Base-by-base conservation (phyloP, 345 rosid species). In the Pistacia atlantica region DNA sequence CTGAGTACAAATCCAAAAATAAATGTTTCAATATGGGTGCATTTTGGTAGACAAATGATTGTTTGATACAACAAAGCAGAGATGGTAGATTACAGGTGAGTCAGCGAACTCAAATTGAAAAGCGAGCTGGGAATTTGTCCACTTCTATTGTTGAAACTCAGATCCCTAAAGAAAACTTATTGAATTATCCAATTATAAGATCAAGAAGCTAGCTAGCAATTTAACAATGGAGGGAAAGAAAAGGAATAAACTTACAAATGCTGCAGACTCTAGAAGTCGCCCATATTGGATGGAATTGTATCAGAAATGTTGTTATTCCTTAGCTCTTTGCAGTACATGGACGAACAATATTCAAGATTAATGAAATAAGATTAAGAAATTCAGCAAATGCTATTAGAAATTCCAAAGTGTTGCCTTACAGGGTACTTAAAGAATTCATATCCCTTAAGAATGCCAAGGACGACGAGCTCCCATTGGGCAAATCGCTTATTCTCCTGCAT, bases 401-500 rank as follows among this genome's bases (percentile, higher is more conserved):
- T 69, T 8, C 13, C 48, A 67, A 3, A 3, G 37, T 31, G 55
- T 62, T 72, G 42, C 37, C 92, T 84, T 82, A 92, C 97, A 92
- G 73, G 57, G 48, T 4, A 38, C 59, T 79, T 54, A 92, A 82
- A 51, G 84, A 79, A 72, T 75, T 89, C 91, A 90, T 80, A 59
- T 84, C 68, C 74, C 67, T 85, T 6, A 92, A 75, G 75, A 92
- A 86, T 66, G 74, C 88, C 75, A 90, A 67, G 8, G 92, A 79
- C 66, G 89, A 85, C 66, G 88, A 87, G 81, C 83, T 85, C 68
- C 78, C 91, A 75, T 89, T 86, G 60, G 88, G 78, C 52, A 92
- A 79, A 83, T 80, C 94, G 46, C 92, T 88, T 81, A 92, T 86
- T 83, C 86, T 86, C 93, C 97, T 92, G 18, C 80, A 82, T 69